A percentile compares a stretch with the other conserved stretches of the same genome.
phyloP scores from a whole-genome alignment of 169 alveolate species.

The Toxoplasma gondii region DNA sequence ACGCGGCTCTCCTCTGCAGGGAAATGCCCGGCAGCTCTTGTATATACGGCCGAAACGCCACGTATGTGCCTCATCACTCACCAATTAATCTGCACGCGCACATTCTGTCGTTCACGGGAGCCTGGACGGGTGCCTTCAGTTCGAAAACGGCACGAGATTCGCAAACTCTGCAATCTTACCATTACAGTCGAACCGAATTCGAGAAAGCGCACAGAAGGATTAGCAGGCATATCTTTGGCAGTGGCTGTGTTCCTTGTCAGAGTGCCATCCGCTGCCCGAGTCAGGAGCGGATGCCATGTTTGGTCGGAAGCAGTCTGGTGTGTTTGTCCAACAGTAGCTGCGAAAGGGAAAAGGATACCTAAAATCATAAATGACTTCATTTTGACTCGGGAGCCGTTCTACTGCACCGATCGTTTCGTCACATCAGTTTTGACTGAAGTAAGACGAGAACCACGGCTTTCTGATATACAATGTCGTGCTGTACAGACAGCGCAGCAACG shows the following conservation, averaged over 20 bases:
- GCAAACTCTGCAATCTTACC: not conserved
- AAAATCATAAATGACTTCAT: not conserved
- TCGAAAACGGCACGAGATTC: no score
- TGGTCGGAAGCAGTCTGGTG: not conserved
- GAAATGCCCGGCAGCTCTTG: not conserved
- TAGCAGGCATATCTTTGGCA: not conserved
- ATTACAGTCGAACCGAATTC: conserved; percentile 30
- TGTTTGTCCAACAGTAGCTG: not conserved
- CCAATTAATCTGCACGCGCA: conserved; percentile 50
- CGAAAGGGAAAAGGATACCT: not conserved
- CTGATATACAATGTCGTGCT: not conserved
- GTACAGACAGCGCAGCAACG: not conserved
- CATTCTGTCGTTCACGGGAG: conserved; percentile 30
- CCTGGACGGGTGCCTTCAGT: not conserved
- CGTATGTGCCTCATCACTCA: not conserved
- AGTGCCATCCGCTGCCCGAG: not conserved
- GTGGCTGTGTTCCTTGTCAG: not conserved
- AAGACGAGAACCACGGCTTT: not conserved
- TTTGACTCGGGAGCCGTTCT: not conserved
- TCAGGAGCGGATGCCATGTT: conserved; percentile 14
- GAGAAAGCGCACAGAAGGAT: not conserved
- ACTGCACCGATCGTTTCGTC: not conserved
- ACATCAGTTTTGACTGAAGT: not conserved
- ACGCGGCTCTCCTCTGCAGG: conserved; percentile 29
- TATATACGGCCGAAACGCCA: not conserved